Evolutionary conservation across 73 alveolate species (phyloP).

Genomic region (Paramecium tetraurelia): DNA sequence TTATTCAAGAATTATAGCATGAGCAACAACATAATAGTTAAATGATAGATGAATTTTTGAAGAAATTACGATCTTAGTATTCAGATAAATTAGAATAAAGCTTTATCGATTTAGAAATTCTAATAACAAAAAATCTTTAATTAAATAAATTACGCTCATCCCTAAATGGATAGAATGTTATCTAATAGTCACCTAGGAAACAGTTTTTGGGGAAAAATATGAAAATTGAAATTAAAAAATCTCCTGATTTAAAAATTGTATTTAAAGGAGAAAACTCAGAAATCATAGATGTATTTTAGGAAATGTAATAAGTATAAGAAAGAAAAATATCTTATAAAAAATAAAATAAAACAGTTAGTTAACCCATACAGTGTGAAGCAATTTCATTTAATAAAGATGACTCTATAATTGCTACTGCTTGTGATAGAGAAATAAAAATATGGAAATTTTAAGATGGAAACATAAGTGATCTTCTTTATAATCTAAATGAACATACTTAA

Average conservation of each 20-base stretch:
- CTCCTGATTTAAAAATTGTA: neutral
- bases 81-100: neutral
- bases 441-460: neutral
- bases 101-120: neutral
- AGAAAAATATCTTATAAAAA: neutral
- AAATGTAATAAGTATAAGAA: neutral
- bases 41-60: neutral
- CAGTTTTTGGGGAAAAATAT: neutral
- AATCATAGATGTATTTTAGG: neutral
- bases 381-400: neutral
- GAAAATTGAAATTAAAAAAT: neutral
- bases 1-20: neutral
- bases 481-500: neutral
- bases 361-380: neutral
- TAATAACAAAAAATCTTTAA: neutral
- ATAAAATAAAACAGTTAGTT: neutral
- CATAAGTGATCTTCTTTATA: neutral
- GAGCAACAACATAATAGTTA: neutral
- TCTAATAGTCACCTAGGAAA: neutral
- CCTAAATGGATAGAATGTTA: neutral
- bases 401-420: neutral
- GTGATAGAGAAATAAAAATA: neutral
- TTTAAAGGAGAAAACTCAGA: neutral
- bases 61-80: neutral
- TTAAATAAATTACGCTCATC: neutral